Evolutionary conservation across 225 moss, liverwort and hornwort species (phyloP).

Genomic region (Sphagnum tenellum): DNA sequence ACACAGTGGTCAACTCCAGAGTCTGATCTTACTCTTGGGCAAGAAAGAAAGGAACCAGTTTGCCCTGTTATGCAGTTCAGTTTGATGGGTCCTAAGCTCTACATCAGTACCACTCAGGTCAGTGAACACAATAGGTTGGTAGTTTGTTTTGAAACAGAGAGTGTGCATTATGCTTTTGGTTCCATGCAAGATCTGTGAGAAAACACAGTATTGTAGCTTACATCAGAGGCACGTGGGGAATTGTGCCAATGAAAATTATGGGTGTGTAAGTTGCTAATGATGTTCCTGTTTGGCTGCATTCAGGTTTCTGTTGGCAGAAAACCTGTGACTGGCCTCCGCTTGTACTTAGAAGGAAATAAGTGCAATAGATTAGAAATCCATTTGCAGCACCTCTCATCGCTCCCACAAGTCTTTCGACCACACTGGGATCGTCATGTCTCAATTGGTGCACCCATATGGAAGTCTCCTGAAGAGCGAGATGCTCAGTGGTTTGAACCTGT

Average conservation of each 20-base stretch:
- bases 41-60: conserved; percentile 53
- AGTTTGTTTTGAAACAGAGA: no score
- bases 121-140: neutral
- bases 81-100: conserved; percentile 75
- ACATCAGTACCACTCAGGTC: conserved; percentile 72
- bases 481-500: conserved; percentile 89
- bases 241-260: no score
- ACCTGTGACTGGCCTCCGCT: conserved; percentile 79
- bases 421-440: conserved; percentile 72
- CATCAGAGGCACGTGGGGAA: no score
- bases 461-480: conserved; percentile 77
- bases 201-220: no score
- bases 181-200: no score
- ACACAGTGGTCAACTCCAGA: conserved; percentile 75
- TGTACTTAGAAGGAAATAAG: conserved; percentile 76
- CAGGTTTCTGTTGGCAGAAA: conserved; percentile 73
- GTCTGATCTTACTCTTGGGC: conserved; percentile 54
- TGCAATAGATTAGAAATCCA: conserved; percentile 73
- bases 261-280: no score
- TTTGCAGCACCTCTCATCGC: conserved; percentile 69
- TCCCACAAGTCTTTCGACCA: conserved; percentile 58
- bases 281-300: no score
- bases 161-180: no score
- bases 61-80: conserved; percentile 77
- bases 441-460: conserved; percentile 61